Conservation (phyloP, 2,329 filamentous ascomycete genomes). For the Cladophialophora yegresii region DNA sequence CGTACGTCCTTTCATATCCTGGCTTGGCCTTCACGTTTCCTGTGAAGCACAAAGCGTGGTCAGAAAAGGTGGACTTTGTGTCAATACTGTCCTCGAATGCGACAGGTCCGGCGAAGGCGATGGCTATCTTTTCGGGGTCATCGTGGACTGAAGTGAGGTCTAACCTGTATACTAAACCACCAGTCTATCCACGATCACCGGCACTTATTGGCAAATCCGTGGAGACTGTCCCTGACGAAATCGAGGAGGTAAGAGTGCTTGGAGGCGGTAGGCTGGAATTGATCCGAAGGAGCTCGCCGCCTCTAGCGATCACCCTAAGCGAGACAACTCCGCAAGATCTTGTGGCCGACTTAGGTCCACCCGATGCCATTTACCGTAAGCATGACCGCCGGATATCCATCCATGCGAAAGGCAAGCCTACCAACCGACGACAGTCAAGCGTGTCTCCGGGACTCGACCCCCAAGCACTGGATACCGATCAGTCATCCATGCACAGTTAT, state of each 20-base stretch:
- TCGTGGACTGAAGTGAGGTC: constrained; percentile 85
- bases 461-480: constrained; percentile 66
- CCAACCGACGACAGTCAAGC: constrained; percentile 39
- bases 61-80: constrained; percentile 74
- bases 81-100: constrained; percentile 77
- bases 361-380: constrained; percentile 91
- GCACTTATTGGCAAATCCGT: constrained; percentile 69
- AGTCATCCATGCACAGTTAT: constrained; percentile 70
- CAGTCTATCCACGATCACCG: constrained; percentile 73
- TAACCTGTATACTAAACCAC: constrained; percentile 71
- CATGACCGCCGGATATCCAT: constrained; percentile 87
- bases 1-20: constrained; percentile 90
- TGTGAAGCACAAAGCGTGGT: constrained; percentile 72
- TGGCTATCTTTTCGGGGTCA: constrained; percentile 86
- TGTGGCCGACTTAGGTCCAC: constrained; percentile 84
- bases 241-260: constrained; percentile 76
- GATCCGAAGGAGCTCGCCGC: constrained; percentile 66
- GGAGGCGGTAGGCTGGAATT: constrained; percentile 79
- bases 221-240: constrained; percentile 82
- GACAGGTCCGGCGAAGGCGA: constrained; percentile 74
- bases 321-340: constrained; percentile 91
- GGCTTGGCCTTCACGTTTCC: constrained; percentile 93
- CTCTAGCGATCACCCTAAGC: constrained; percentile 73
- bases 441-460: constrained; percentile 43
- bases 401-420: constrained; percentile 62